phyloP scores from a whole-genome alignment of 768 basidiomycete species.

The Symmetrospora coprosmae region DNA sequence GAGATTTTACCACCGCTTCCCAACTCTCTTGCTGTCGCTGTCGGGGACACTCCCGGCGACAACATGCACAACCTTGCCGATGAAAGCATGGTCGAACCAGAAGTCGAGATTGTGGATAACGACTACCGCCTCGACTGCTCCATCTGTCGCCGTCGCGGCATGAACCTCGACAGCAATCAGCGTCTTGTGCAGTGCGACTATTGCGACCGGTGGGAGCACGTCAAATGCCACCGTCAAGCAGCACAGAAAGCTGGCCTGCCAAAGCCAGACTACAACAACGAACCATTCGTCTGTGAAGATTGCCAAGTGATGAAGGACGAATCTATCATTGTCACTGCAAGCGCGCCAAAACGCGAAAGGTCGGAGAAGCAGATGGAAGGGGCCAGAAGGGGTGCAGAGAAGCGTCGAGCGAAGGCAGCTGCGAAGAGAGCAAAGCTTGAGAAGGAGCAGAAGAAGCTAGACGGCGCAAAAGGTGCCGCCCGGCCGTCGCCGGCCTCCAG shows the following conservation, averaged over 20 bases:
- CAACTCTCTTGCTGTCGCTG: too few relatives aligned
- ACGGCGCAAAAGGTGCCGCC: too few relatives aligned
- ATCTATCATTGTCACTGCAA: background rate
- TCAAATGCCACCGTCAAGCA: conserved; percentile 8
- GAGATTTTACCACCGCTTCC: too few relatives aligned
- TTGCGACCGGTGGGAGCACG: conserved; percentile 19
- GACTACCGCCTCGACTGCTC: conserved; percentile 19
- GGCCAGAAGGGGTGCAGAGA: conserved; percentile 12
- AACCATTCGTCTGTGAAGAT: conserved; percentile 12
- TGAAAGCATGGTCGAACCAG: too few relatives aligned
- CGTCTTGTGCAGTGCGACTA: conserved; percentile 2
- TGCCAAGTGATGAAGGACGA: background rate
- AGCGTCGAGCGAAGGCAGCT: conserved; percentile 1
- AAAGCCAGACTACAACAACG: conserved; percentile 3
- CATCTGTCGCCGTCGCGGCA: conserved; percentile 1
- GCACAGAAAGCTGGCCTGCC: conserved; percentile 1
- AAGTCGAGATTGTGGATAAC: too few relatives aligned
- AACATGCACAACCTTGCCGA: too few relatives aligned
- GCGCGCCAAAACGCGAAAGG: background rate
- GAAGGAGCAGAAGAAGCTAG: too few relatives aligned
- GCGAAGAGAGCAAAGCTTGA: background rate
- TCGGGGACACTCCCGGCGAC: too few relatives aligned
- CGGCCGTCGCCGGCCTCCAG: too few relatives aligned
- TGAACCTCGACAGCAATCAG: conserved; percentile 6
- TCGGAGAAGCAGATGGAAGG: conserved; percentile 15